phyloP scores from a whole-genome alignment of 306 rosid genomes.

The Quercus gilva region DNA sequence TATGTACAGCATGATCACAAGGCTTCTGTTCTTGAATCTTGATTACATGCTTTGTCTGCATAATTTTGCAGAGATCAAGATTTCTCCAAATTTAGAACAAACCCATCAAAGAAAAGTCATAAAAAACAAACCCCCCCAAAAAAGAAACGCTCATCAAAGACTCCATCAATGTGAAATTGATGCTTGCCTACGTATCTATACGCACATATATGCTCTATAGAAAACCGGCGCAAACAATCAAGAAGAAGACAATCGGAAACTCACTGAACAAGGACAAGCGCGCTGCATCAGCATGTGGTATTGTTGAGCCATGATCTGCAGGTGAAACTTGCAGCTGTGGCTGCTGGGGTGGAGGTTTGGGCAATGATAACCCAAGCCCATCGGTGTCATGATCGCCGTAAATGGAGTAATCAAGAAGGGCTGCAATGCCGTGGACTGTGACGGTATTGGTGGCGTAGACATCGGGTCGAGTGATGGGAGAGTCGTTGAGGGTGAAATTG shows the following conservation, averaged over 20 bases:
- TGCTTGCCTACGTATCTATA: too few relatives aligned
- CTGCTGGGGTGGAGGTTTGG: neutral
- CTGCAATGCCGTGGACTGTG: constrained; percentile 49
- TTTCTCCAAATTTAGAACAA: neutral
- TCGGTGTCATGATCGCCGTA: constrained; percentile 16
- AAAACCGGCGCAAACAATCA: constrained; percentile 22
- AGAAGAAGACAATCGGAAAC: constrained; percentile 28
- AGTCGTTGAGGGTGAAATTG: constrained; percentile 55
- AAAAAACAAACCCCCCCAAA: neutral
- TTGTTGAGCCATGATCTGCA: neutral
- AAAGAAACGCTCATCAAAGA: neutral
- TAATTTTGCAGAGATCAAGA: neutral
- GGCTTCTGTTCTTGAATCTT: neutral
- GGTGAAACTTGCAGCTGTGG: neutral
- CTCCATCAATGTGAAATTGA: too few relatives aligned
- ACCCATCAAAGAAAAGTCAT: neutral
- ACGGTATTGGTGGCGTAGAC: constrained; percentile 39
- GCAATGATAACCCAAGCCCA: neutral
- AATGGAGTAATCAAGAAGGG: constrained; percentile 48
- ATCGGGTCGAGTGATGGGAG: constrained; percentile 45
- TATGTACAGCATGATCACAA: neutral
- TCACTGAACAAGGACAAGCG: constrained; percentile 20
- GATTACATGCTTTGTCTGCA: neutral
- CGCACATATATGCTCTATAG: neutral
- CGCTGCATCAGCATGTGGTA: constrained; percentile 8